Evolutionary conservation across 257 asterid genomes (phyloP).

Genomic region (Penstemon eatonii): DNA sequence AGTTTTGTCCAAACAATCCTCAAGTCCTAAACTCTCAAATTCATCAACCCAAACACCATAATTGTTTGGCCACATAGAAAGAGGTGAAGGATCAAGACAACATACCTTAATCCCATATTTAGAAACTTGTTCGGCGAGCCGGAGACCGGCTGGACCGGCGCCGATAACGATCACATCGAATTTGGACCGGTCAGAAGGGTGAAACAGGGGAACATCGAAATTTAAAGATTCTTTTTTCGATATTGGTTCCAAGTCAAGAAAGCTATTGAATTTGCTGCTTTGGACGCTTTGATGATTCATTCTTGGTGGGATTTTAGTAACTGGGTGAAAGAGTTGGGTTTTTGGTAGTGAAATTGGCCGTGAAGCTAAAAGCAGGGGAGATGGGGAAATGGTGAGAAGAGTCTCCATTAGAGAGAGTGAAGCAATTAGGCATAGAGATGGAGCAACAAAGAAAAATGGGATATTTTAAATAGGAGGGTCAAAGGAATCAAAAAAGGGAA

Average conservation of each 20-base stretch:
- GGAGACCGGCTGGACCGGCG: slow-evolving; percentile 91
- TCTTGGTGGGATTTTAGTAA: slow-evolving; percentile 22
- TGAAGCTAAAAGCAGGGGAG: slow-evolving; percentile 37
- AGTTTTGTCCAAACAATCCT: slow-evolving; percentile 66
- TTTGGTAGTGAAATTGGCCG: slow-evolving; percentile 29
- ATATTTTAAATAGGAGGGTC: not conserved
- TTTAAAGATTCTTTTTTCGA: slow-evolving; percentile 54
- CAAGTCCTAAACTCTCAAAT: slow-evolving; percentile 65
- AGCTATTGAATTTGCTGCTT: slow-evolving; percentile 40
- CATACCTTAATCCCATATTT: slow-evolving; percentile 72
- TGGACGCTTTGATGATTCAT: slow-evolving; percentile 31
- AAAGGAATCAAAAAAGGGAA: slow-evolving; percentile 15
- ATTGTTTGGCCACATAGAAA: slow-evolving; percentile 87
- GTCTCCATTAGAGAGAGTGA: slow-evolving; percentile 50
- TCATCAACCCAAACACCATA: slow-evolving; percentile 96
- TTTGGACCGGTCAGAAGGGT: slow-evolving; percentile 47
- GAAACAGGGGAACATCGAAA: slow-evolving; percentile 59
- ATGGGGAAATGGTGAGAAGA: slow-evolving; percentile 44
- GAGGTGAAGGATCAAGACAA: slow-evolving; percentile 86
- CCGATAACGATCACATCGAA: slow-evolving; percentile 85
- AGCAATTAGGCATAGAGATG: not conserved
- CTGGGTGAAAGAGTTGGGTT: slow-evolving; percentile 31
- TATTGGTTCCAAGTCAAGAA: slow-evolving; percentile 72
- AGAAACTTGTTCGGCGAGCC: slow-evolving; percentile 77
- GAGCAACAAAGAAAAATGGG: not conserved